These are phyloP conservation scores for Sordaria brevicollis DNA, from an alignment of 495 filamentous ascomycete species.

Conservation along the genomic window DNA sequence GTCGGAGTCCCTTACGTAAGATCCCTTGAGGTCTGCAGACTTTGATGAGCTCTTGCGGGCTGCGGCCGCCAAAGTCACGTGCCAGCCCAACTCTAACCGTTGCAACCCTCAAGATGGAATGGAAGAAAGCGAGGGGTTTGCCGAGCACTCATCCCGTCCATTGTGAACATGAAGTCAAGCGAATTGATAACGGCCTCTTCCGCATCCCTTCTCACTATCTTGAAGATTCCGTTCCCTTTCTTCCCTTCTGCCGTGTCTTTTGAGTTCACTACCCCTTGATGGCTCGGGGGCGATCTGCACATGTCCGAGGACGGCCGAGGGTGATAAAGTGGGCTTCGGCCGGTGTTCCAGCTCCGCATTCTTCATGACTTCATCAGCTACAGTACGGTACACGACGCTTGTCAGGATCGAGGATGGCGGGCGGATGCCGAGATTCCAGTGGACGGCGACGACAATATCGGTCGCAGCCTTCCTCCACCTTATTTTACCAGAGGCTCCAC, in stretches of 20 bases:
- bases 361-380: not conserved
- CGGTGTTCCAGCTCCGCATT: not conserved
- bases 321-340: not conserved
- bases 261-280: not conserved
- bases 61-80: not conserved
- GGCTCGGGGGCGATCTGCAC: not conserved
- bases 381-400: not conserved
- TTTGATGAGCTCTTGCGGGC: not conserved
- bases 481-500: not conserved
- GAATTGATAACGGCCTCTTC: not conserved
- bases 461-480: not conserved
- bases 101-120: not conserved
- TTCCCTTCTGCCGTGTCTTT: not conserved
- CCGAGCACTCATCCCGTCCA: not conserved
- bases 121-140: not conserved
- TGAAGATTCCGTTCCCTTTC: no score
- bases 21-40: not conserved
- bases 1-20: not conserved
- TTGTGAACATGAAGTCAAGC: not conserved
- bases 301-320: not conserved
- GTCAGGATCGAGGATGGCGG: not conserved
- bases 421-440: not conserved
- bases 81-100: not conserved
- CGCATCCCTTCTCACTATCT: no score
- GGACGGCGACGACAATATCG: not conserved